These are phyloP conservation scores for Polytrichum formosum DNA, from an alignment of 225 moss, liverwort and hornwort species.

Conservation along the genomic window DNA sequence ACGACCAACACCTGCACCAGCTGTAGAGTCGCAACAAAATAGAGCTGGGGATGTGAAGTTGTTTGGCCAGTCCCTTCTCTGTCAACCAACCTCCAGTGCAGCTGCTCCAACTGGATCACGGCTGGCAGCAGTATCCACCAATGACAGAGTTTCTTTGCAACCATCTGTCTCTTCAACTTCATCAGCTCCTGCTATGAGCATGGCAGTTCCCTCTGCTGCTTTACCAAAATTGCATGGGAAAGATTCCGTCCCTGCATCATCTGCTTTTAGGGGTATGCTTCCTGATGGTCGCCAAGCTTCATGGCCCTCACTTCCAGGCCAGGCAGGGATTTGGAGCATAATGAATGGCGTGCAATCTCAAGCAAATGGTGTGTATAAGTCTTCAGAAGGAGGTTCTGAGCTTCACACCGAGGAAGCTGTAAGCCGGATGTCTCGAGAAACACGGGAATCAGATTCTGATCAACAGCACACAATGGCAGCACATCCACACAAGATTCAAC, in stretches of 20 bases:
- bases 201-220: conserved; percentile 32
- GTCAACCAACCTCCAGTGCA: conserved; percentile 69
- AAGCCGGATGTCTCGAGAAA: conserved; percentile 24
- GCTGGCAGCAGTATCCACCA: conserved; percentile 19
- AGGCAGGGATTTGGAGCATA: conserved; percentile 40
- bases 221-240: conserved; percentile 48
- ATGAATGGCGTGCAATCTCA: conserved; percentile 38
- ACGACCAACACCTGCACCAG: conserved; percentile 33
- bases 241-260: conserved; percentile 20
- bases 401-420: conserved; percentile 37
- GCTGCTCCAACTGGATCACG: conserved; percentile 41
- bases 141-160: conserved; percentile 39
- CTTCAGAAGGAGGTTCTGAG: conserved; percentile 36
- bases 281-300: conserved; percentile 46
- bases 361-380: conserved; percentile 24
- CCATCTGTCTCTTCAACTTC: conserved; percentile 47
- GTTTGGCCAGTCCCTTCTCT: conserved; percentile 95
- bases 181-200: conserved; percentile 37
- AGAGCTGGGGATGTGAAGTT: conserved; percentile 90
- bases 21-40: conserved; percentile 55
- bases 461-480: conserved; percentile 18
- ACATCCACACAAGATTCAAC: conserved; percentile 36
- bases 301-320: conserved; percentile 32
- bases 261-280: conserved; percentile 41
- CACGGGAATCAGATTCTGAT: conserved; percentile 34